Base-by-base conservation (phyloP, 331 rosid species). In the Malus hybrid region DNA sequence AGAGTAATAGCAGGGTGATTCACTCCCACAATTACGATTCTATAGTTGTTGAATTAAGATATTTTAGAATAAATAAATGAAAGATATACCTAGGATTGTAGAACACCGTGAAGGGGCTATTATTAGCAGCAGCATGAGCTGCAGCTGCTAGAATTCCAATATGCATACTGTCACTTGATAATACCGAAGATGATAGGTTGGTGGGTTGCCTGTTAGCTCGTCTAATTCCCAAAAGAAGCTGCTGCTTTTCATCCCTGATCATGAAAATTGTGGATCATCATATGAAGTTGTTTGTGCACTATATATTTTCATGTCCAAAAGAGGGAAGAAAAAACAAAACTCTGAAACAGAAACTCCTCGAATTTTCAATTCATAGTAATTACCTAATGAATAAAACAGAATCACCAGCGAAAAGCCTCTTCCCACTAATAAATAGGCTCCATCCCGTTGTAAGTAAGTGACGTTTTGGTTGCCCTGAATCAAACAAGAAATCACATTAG, bases 91-190 rank as follows among this genome's bases (percentile, higher is more conserved):
- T 94, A 7, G 99, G 99, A 82, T 94, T 94, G 83, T 89, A 94
- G 72, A 92, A 94, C 75, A 94, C 83, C 0, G 93, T 90, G 84
- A 94, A 94, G 57, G 96, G 96, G 78, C 97, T 92, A 72, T 84
- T 89, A 83, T 92, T 94, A 48, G 99, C 97, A 6, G 90, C 90
- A 50, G 99, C 99, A 76, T 94, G 97, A 66, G 99, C 99, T 36
- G 99, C 99, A 3, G 99, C 97, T 9, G 97, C 97, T 26, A 94
- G 92, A 84, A 94, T 86, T 76, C 99, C 99, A 50, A 94, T 94
- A 81, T 94, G 99, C 99, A 94, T 94, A 63, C 99, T 94, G 66
- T 94, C 99, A 79, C 88, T 92, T 46, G 99, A 94, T 64, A 94
- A 80, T n/a, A 94, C 97, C 0, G 99, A 94, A n/a, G 97, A 92